Evolutionary conservation across 257 asterid species (phyloP).

Genomic region (Ajuga chamaepitys): DNA sequence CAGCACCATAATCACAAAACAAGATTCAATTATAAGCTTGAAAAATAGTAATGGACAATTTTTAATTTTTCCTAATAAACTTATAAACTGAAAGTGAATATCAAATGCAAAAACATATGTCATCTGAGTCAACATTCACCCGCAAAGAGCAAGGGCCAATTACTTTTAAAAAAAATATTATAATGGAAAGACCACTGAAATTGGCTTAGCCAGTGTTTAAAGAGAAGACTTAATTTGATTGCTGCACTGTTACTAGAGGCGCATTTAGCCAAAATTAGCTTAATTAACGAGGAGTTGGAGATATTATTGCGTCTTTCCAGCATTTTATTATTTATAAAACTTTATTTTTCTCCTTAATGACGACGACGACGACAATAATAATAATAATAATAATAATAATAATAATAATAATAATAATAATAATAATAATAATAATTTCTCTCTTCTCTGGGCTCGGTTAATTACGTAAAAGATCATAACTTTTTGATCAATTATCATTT

Average conservation of each 20-base stretch:
- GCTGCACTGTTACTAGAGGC: neutral
- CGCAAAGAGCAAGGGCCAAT: too few species aligned
- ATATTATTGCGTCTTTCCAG: neutral
- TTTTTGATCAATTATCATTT: too few species aligned
- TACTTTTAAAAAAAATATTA: too few species aligned
- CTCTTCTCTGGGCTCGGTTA: too few species aligned
- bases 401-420: too few species aligned
- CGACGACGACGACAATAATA: too few species aligned
- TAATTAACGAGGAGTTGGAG: neutral
- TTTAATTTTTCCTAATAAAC: neutral
- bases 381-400: too few species aligned
- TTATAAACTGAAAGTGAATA: neutral
- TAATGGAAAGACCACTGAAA: constrained; percentile 10
- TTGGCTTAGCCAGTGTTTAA: constrained; percentile 9
- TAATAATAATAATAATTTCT: too few species aligned
- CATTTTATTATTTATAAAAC: neutral
- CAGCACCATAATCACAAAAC: too few species aligned
- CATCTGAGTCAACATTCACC: constrained; percentile 16
- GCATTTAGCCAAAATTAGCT: neutral
- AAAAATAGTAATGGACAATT: neutral
- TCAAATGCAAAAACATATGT: neutral
- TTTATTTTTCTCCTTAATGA: too few species aligned
- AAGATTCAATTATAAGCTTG: too few species aligned
- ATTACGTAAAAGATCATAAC: too few species aligned
- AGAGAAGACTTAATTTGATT: neutral